A percentile compares a stretch with the other conserved stretches of the same genome.
Conservation (phyloP, 2,329 filamentous ascomycete species). For the Ascochyta fabae region DNA sequence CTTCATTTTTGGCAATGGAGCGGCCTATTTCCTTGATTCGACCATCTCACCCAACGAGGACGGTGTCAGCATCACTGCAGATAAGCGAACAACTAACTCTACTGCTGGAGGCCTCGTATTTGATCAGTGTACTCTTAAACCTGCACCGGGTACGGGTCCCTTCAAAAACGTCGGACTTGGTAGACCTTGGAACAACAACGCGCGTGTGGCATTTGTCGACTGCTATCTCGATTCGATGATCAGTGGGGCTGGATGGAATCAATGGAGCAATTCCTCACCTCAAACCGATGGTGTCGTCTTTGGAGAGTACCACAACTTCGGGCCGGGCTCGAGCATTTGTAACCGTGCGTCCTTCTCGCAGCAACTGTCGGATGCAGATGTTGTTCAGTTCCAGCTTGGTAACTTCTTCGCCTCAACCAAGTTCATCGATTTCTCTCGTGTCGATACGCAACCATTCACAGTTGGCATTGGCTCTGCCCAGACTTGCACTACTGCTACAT, state of each 20-base stretch:
- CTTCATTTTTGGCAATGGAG: constrained; percentile 54
- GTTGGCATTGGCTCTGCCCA: constrained; percentile 41
- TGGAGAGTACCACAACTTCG: constrained; percentile 48
- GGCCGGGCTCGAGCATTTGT: constrained; percentile 43
- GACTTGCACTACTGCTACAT: constrained; percentile 27
- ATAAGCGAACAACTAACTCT: constrained; percentile 50
- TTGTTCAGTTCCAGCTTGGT: constrained; percentile 49
- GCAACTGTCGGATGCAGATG: constrained; percentile 46
- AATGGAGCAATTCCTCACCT: constrained; percentile 27
- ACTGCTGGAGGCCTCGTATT: constrained; percentile 50
- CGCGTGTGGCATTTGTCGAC: constrained; percentile 27
- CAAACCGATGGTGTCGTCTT: constrained; percentile 27
- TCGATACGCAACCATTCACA: constrained; percentile 49
- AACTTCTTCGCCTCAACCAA: constrained; percentile 51
- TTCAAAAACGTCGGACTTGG: constrained; percentile 41
- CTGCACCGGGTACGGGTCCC: constrained; percentile 34
- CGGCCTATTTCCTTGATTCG: constrained; percentile 53
- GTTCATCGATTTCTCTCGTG: constrained; percentile 53
- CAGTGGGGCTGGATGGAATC: constrained; percentile 28
- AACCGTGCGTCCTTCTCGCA: constrained; percentile 47
- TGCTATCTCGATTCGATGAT: constrained; percentile 31
- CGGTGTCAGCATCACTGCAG: constrained; percentile 46
- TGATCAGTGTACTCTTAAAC: constrained; percentile 45
- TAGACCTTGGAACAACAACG: constrained; percentile 30
- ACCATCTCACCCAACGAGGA: constrained; percentile 49